Evolutionary conservation across 352 stramenopile species (phyloP).

Genomic region (Pythium phragmitis): DNA sequence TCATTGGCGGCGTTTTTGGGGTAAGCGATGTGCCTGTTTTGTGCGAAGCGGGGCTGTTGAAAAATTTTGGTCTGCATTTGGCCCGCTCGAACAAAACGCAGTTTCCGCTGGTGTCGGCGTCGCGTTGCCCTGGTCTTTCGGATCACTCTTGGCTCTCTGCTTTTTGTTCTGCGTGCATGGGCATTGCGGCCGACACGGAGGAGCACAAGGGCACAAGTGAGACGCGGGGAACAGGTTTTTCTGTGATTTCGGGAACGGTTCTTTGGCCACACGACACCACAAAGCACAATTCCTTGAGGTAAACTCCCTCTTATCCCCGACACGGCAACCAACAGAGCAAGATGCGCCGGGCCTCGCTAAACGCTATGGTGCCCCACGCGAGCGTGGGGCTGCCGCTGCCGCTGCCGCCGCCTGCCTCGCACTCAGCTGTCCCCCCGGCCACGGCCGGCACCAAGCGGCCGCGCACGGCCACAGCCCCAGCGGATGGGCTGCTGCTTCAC

Average conservation of each 20-base stretch:
- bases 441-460: constrained; percentile 24
- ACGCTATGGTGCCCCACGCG: not conserved
- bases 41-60: constrained; percentile 9
- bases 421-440: constrained; percentile 10
- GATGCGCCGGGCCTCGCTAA: constrained; percentile 6
- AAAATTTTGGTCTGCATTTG: constrained; percentile 10
- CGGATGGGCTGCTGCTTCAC: constrained; percentile 23
- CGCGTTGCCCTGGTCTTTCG: constrained; percentile 1
- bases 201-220: too few species aligned
- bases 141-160: not conserved
- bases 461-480: constrained; percentile 29
- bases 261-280: not conserved
- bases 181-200: not conserved
- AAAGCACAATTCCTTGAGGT: not conserved
- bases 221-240: not conserved
- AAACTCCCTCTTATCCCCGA: not conserved
- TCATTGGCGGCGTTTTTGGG: constrained; percentile 31
- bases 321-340: not conserved
- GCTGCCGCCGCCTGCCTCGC: not conserved
- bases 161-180: constrained; percentile 8
- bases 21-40: constrained; percentile 15
- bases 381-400: not conserved
- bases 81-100: not conserved
- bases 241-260: constrained; percentile 1
- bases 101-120: constrained; percentile 1